Percentiles rank a stretch among this genome's conserved stretches.
Conservation (phyloP, 441 rosid species). For the Oxalis stricta region DNA sequence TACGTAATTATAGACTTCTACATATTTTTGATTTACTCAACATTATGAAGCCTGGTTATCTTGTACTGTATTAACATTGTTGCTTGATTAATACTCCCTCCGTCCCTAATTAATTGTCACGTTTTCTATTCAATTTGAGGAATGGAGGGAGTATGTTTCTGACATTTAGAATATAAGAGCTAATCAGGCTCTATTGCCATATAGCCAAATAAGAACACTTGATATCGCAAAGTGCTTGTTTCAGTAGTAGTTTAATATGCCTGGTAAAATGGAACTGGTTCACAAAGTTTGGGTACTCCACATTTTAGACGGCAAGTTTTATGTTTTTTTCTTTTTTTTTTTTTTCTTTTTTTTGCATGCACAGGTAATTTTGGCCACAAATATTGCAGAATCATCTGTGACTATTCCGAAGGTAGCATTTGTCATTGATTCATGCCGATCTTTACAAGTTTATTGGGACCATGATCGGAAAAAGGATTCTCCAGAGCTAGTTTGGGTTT, state of each 20-base stretch:
- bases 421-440: conserved; percentile 88
- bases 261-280: no score
- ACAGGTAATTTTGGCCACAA: conserved; percentile 90
- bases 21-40: not conserved
- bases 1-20: conserved; percentile 14
- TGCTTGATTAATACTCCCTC: not conserved
- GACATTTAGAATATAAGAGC: not conserved
- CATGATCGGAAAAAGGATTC: conserved; percentile 39
- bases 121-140: not conserved
- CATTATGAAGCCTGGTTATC: not conserved
- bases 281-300: no score
- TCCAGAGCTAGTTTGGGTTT: conserved; percentile 77
- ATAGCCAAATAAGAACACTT: not conserved
- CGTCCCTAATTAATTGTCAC: not conserved
- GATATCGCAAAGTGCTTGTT: not conserved
- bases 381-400: conserved; percentile 93
- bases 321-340: conserved; percentile 2
- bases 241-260: no score
- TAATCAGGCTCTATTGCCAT: not conserved
- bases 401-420: conserved; percentile 90
- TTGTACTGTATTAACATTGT: not conserved
- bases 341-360: conserved; percentile 8
- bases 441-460: conserved; percentile 90
- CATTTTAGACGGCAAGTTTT: not conserved
- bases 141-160: no score